Percentiles rank a stretch among this genome's conserved stretches.
Evolutionary conservation across 2,329 filamentous ascomycete species (phyloP).

Genomic region (Thelonectria blattea): DNA sequence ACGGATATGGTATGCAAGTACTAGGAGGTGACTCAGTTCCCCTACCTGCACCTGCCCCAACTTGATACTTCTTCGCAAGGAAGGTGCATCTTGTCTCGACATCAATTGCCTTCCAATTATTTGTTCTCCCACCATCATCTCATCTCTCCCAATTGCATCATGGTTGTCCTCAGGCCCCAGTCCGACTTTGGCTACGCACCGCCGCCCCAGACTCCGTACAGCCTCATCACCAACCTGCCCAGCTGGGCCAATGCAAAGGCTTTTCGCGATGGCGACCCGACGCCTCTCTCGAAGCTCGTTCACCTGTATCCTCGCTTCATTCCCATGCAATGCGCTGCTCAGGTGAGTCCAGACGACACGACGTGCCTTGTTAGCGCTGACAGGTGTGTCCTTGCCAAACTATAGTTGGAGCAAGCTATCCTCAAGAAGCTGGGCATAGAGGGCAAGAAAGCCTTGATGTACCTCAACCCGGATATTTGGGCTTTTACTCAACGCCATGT

Average conservation of each 20-base stretch:
- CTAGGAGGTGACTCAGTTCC: neutral
- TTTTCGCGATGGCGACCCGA: slow-evolving; percentile 50
- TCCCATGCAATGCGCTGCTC: slow-evolving; percentile 46
- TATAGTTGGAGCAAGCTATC: slow-evolving; percentile 47
- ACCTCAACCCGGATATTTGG: slow-evolving; percentile 43
- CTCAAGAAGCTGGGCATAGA: slow-evolving; percentile 39
- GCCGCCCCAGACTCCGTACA: slow-evolving; percentile 54
- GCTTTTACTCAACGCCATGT: slow-evolving; percentile 41
- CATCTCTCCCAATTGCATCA: slow-evolving; percentile 20
- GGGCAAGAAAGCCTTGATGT: slow-evolving; percentile 39
- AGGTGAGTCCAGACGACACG: slow-evolving; percentile 36
- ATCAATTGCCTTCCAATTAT: neutral
- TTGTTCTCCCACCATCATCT: neutral
- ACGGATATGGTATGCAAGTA: neutral
- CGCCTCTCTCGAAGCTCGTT: slow-evolving; percentile 43
- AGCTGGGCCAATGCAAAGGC: slow-evolving; percentile 49
- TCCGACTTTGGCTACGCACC: slow-evolving; percentile 52
- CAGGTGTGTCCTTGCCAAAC: neutral
- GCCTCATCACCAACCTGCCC: slow-evolving; percentile 53
- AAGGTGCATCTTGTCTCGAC: no score
- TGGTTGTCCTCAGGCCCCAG: slow-evolving; percentile 47
- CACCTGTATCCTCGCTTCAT: slow-evolving; percentile 56
- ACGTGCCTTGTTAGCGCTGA: neutral
- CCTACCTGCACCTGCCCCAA: neutral
- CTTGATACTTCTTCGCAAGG: neutral